These are phyloP conservation scores for Aspergillus sparsus DNA, from an alignment of 495 filamentous ascomycete species.

Conservation along the genomic window DNA sequence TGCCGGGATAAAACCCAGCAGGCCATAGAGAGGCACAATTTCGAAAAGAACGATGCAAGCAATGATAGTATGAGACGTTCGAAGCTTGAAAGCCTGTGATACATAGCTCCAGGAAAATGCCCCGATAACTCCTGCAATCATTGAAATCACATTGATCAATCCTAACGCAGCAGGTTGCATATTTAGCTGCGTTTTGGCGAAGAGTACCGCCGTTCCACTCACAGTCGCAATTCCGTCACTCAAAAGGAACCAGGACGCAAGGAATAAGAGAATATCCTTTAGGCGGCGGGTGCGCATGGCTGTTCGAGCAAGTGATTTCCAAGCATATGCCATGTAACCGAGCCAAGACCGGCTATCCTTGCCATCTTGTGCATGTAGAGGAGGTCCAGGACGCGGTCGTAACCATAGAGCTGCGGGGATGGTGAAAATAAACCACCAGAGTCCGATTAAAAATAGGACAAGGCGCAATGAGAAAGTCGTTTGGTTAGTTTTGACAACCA, in stretches of 20 bases:
- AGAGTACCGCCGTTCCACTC: constrained; percentile 91
- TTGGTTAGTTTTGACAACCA: constrained; percentile 68
- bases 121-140: constrained; percentile 76
- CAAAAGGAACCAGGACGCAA: constrained; percentile 90
- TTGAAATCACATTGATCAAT: constrained; percentile 89
- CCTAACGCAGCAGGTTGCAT: constrained; percentile 90
- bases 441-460: constrained; percentile 80
- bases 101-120: constrained; percentile 88
- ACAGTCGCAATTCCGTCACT: constrained; percentile 94
- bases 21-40: constrained; percentile 86
- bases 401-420: constrained; percentile 89
- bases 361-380: constrained; percentile 40
- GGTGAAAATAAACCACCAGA: constrained; percentile 95
- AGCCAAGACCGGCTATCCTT: constrained; percentile 50
- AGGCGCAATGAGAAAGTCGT: constrained; percentile 77
- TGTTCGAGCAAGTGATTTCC: constrained; percentile 82
- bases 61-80: constrained; percentile 83
- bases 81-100: constrained; percentile 62
- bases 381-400: constrained; percentile 86
- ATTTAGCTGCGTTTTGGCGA: constrained; percentile 87
- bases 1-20: constrained; percentile 85
- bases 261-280: constrained; percentile 84
- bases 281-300: constrained; percentile 74
- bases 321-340: constrained; percentile 75
- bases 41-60: constrained; percentile 89